phyloP scores from a whole-genome alignment of 1,139 yeast species.

The Ogataea hybrid region DNA sequence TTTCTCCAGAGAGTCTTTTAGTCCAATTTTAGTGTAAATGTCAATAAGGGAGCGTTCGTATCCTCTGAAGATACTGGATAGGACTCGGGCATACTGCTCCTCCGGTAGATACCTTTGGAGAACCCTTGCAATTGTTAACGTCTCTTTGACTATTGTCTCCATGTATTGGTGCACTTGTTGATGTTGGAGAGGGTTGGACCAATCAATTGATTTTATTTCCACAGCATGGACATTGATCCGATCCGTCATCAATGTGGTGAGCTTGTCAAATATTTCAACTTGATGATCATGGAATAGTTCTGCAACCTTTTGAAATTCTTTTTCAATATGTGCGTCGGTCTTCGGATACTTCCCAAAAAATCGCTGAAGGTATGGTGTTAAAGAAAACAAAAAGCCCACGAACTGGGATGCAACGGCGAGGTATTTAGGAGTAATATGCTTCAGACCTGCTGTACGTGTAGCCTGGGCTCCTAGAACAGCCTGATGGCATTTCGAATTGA shows the following conservation, averaged over 20 bases:
- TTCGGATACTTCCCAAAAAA: slow-evolving; percentile 25
- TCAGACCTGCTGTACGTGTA: slow-evolving; percentile 69
- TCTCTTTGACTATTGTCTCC: slow-evolving; percentile 67
- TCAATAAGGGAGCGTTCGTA: slow-evolving; percentile 58
- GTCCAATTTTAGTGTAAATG: slow-evolving; percentile 51
- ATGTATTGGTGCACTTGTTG: slow-evolving; percentile 58
- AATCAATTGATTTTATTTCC: slow-evolving; percentile 46
- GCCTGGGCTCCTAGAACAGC: slow-evolving; percentile 79
- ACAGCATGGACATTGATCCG: slow-evolving; percentile 51
- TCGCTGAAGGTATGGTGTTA: slow-evolving; percentile 36
- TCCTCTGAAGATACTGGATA: slow-evolving; percentile 58
- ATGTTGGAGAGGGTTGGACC: slow-evolving; percentile 46
- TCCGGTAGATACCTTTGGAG: slow-evolving; percentile 58
- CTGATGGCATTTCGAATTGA: slow-evolving; percentile 57
- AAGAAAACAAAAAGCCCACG: slow-evolving; percentile 40
- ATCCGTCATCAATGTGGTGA: slow-evolving; percentile 69
- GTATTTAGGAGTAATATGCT: slow-evolving; percentile 74
- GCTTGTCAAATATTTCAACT: slow-evolving; percentile 61
- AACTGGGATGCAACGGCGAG: slow-evolving; percentile 67
- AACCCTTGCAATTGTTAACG: slow-evolving; percentile 60
- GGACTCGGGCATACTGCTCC: slow-evolving; percentile 45
- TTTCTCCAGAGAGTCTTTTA: slow-evolving; percentile 53
- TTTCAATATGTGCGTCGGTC: slow-evolving; percentile 25
- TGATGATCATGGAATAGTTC: slow-evolving; percentile 56
- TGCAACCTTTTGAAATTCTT: slow-evolving; percentile 39